phyloP scores from a whole-genome alignment of 257 asterid genomes.

The Handroanthus guayacan region DNA sequence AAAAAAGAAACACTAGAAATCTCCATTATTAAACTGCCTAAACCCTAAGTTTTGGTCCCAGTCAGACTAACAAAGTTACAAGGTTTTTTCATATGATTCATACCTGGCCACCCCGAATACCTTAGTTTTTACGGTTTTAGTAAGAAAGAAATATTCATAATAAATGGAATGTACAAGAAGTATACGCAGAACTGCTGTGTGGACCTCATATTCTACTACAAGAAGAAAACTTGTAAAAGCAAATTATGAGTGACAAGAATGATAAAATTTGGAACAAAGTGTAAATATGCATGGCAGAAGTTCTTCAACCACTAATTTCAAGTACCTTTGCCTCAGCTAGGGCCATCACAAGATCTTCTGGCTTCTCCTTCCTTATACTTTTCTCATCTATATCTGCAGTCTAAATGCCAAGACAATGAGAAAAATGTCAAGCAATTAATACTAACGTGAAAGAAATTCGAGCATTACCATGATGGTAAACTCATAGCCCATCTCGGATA shows the following conservation, averaged over 20 bases:
- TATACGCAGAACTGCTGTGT: no score
- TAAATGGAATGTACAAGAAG: no score
- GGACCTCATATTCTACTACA: no score
- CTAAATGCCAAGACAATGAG: conserved; percentile 43
- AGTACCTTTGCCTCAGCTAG: conserved; percentile 89
- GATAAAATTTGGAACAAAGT: neutral
- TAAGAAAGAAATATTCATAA: no score
- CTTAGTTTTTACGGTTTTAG: no score
- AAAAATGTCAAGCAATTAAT: neutral
- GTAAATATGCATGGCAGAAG: neutral
- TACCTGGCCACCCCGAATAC: no score
- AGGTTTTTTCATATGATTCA: no score
- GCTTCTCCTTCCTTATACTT: conserved; percentile 75
- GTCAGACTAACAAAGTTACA: no score
- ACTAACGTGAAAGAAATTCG: neutral
- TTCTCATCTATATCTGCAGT: conserved; percentile 86
- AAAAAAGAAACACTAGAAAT: neutral
- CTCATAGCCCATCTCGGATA: conserved; percentile 77
- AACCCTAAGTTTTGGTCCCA: no score
- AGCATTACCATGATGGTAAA: conserved; percentile 66
- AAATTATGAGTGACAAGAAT: neutral
- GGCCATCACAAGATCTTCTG: conserved; percentile 83
- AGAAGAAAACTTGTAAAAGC: neutral
- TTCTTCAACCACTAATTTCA: neutral
- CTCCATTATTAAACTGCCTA: no score